Evolutionary conservation across 805 yeast genomes (phyloP).

Genomic region (Blastobotrys terrestris): DNA sequence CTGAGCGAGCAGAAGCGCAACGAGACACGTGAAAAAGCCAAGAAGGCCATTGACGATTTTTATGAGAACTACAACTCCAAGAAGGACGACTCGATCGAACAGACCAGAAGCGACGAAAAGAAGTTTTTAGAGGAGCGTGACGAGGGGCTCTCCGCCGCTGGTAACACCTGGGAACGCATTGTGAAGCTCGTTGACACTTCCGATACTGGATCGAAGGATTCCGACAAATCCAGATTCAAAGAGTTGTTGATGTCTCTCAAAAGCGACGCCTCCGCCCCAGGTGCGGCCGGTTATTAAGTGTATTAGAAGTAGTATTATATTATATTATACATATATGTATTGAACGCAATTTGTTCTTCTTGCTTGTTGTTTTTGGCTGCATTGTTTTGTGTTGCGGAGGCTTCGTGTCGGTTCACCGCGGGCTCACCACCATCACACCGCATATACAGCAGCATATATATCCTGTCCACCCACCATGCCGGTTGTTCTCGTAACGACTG

Average conservation of each 20-base stretch:
- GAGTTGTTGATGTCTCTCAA: slow-evolving; percentile 57
- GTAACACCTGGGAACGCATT: slow-evolving; percentile 57
- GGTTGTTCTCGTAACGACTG: slow-evolving; percentile 61
- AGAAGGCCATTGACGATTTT: slow-evolving; percentile 80
- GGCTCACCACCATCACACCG: neutral
- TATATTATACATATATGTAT: neutral
- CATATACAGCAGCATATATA: neutral
- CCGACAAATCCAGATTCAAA: slow-evolving; percentile 64
- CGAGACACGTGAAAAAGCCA: slow-evolving; percentile 69
- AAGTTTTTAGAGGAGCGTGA: slow-evolving; percentile 71
- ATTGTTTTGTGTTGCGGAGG: neutral
- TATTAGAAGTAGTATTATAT: neutral
- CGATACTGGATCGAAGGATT: slow-evolving; percentile 41
- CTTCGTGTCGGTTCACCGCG: neutral
- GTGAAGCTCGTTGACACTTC: slow-evolving; percentile 42
- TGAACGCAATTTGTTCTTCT: neutral
- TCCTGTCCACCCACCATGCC: neutral
- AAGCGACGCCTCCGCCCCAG: slow-evolving; percentile 69
- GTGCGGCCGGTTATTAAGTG: slow-evolving; percentile 56
- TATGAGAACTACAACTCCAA: slow-evolving; percentile 85
- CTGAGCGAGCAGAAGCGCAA: slow-evolving; percentile 56
- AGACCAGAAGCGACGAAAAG: slow-evolving; percentile 61
- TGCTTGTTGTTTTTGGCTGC: neutral
- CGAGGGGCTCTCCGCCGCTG: slow-evolving; percentile 35
- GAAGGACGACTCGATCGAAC: slow-evolving; percentile 61